These are phyloP conservation scores for Rauvolfia tetraphylla DNA, from an alignment of 257 asterid genomes.

Conservation along the genomic window DNA sequence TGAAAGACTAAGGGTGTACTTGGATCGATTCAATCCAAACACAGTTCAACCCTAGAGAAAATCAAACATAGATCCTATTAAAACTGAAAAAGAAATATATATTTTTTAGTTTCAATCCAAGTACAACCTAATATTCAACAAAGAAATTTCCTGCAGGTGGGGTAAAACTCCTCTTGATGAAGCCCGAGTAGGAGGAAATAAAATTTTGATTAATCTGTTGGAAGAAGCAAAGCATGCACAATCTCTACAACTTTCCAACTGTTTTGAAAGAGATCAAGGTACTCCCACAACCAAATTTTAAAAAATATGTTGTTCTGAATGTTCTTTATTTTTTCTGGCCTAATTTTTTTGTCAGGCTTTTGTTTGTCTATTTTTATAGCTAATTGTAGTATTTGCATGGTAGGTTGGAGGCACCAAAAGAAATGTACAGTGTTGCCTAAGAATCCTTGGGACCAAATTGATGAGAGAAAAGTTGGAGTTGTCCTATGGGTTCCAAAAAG, in stretches of 20 bases:
- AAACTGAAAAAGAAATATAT: too few species aligned
- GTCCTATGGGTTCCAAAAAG: slow-evolving; percentile 38
- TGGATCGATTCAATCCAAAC: too few species aligned
- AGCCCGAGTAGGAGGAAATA: slow-evolving; percentile 55
- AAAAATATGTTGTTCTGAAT: too few species aligned
- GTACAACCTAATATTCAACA: too few species aligned
- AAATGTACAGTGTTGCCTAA: slow-evolving; percentile 33
- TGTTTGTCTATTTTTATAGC: neutral
- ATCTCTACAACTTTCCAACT: slow-evolving; percentile 30
- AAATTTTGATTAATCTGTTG: slow-evolving; percentile 43
- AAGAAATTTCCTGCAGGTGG: slow-evolving; percentile 39
- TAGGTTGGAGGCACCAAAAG: slow-evolving; percentile 18
- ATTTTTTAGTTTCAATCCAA: too few species aligned
- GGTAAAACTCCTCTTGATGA: slow-evolving; percentile 71
- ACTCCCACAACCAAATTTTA: neutral
- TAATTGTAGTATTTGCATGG: neutral
- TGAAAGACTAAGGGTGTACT: neutral
- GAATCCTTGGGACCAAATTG: slow-evolving; percentile 28
- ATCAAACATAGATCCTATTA: too few species aligned
- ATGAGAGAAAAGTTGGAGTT: slow-evolving; percentile 26
- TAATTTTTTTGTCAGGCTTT: too few species aligned
- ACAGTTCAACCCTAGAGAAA: too few species aligned
- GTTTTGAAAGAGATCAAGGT: slow-evolving; percentile 24
- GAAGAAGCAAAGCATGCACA: slow-evolving; percentile 50
- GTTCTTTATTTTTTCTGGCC: neutral